Conservation (phyloP, 2,329 filamentous ascomycete genomes). For the Cercospora citrullina region DNA sequence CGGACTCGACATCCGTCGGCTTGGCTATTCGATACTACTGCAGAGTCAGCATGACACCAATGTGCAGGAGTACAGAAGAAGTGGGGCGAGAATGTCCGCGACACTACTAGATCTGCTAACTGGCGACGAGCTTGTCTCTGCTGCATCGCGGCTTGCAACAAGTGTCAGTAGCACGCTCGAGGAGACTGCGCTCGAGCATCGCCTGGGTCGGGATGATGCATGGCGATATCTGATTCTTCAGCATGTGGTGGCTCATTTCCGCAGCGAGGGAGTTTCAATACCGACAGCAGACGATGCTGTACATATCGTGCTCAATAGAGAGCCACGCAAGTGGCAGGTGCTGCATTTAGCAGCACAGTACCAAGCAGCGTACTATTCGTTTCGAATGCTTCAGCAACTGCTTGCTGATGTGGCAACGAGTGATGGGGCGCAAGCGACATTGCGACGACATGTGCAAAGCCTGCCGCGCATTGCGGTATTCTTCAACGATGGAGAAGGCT, state of each 20-base stretch:
- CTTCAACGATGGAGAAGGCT: conserved; percentile 14
- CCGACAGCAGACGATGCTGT: conserved; percentile 27
- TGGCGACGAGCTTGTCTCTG: not conserved
- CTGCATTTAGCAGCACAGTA: conserved; percentile 45
- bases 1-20: conserved; percentile 39
- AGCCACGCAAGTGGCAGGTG: conserved; percentile 40
- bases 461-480: conserved; percentile 29
- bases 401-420: conserved; percentile 35
- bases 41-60: conserved; percentile 15
- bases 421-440: conserved; percentile 46
- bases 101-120: conserved; percentile 18
- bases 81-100: conserved; percentile 34
- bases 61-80: conserved; percentile 44
- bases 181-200: conserved; percentile 6
- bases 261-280: conserved; percentile 18
- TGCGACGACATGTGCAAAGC: conserved; percentile 14
- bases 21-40: conserved; percentile 44
- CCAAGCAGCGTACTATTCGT: conserved; percentile 47
- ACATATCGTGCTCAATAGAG: conserved; percentile 35
- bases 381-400: conserved; percentile 46
- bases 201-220: conserved; percentile 4
- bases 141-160: not conserved
- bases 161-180: conserved; percentile 3
- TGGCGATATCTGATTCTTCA: conserved; percentile 30
- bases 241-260: conserved; percentile 21